Evolutionary conservation across 2,329 filamentous ascomycete genomes (phyloP).

Genomic region (Diaporthe vaccinii): DNA sequence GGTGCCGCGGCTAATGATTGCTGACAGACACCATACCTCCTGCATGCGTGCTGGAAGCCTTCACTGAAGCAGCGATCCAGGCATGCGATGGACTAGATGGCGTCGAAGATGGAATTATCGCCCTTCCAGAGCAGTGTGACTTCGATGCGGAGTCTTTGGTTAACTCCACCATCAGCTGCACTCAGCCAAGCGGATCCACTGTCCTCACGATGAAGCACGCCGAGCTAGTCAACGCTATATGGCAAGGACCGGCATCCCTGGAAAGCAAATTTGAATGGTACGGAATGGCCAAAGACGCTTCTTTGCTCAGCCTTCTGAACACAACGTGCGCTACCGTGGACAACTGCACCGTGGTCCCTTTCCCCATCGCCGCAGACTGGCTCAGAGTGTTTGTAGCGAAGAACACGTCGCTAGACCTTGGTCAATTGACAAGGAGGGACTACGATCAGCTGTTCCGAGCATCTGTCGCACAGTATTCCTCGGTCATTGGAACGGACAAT

Average conservation of each 20-base stretch:
- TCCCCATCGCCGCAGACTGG: constrained; percentile 15
- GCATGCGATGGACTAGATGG: constrained; percentile 64
- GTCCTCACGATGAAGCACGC: constrained; percentile 18
- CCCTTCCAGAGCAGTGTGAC: constrained; percentile 51
- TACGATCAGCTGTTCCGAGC: constrained; percentile 6
- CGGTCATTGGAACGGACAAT: constrained; percentile 22
- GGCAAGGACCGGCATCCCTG: not conserved
- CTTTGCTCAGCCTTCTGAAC: not conserved
- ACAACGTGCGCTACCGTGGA: not conserved
- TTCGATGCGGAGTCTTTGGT: constrained; percentile 47
- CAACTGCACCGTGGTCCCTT: not conserved
- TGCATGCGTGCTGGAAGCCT: constrained; percentile 56
- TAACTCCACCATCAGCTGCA: constrained; percentile 44
- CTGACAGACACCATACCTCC: constrained; percentile 52
- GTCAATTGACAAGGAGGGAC: not conserved
- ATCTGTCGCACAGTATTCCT: constrained; percentile 26
- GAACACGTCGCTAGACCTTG: constrained; percentile 16
- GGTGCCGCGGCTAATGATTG: constrained; percentile 42
- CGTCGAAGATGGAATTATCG: constrained; percentile 56
- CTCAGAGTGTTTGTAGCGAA: constrained; percentile 23
- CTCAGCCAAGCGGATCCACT: constrained; percentile 28
- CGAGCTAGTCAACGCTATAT: constrained; percentile 24
- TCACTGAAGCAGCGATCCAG: constrained; percentile 52
- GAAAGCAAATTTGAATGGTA: constrained; percentile 27
- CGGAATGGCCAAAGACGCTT: constrained; percentile 23